Conservation (phyloP, 495 filamentous ascomycete genomes). For the Pyronema domesticum region DNA sequence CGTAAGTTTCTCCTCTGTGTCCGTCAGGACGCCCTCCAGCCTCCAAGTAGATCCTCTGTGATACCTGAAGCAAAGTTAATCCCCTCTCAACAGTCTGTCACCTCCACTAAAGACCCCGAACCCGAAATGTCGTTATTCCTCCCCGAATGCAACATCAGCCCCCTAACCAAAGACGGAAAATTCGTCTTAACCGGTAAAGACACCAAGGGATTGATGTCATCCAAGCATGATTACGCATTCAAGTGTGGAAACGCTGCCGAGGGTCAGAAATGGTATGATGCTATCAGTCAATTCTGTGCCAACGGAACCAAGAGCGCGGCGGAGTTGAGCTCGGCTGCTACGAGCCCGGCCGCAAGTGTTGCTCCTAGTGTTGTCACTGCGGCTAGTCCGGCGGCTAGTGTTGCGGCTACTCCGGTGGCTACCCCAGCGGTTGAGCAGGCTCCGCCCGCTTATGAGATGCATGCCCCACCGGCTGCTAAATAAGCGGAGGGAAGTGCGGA, state of each 20-base stretch:
- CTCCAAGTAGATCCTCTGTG: too few relatives aligned
- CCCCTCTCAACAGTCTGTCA: constrained; percentile 27
- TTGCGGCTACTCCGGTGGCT: neutral
- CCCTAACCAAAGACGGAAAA: constrained; percentile 41
- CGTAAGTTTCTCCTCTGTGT: too few relatives aligned
- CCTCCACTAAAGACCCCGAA: constrained; percentile 51
- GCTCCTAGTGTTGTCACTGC: neutral
- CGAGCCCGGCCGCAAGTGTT: constrained; percentile 1
- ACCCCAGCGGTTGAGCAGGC: neutral
- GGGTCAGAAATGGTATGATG: constrained; percentile 17
- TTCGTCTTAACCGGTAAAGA: constrained; percentile 96
- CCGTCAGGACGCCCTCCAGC: neutral
- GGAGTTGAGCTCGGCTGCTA: constrained; percentile 13
- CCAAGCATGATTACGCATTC: constrained; percentile 47
- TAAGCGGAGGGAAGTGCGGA: too few relatives aligned
- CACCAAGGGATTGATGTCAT: constrained; percentile 38
- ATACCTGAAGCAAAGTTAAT: neutral
- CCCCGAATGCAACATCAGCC: constrained; percentile 71
- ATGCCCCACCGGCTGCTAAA: too few relatives aligned
- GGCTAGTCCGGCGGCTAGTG: neutral
- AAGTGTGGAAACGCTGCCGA: constrained; percentile 27
- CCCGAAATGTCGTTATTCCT: constrained; percentile 83
- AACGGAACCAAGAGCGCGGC: constrained; percentile 4
- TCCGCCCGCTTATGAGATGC: too few relatives aligned
- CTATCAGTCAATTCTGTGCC: constrained; percentile 4